Conservation (phyloP, 2,329 filamentous ascomycete genomes). For the Kalaharituber pfeilii region DNA sequence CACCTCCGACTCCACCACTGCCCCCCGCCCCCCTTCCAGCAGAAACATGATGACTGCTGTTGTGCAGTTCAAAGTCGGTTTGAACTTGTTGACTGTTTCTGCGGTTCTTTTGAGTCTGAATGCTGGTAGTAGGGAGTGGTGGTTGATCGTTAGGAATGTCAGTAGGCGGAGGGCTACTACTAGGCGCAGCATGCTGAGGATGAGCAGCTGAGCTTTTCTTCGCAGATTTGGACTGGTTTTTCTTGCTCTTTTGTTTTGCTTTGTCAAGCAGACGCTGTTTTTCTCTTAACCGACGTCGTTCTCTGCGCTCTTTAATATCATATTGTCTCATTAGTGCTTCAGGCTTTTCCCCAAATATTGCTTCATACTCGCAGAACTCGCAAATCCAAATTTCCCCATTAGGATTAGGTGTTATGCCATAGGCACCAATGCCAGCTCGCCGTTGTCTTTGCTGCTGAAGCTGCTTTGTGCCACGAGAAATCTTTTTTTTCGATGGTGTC, state of each 20-base stretch:
- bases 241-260: slow-evolving; percentile 76
- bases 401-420: slow-evolving; percentile 45
- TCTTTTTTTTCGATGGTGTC: slow-evolving; percentile 39
- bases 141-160: slow-evolving; percentile 21
- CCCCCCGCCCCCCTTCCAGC: slow-evolving; percentile 14
- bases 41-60: slow-evolving; percentile 15
- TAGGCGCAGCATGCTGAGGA: slow-evolving; percentile 23
- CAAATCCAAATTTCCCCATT: slow-evolving; percentile 78
- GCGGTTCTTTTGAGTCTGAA: slow-evolving; percentile 19
- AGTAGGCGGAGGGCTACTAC: slow-evolving; percentile 16
- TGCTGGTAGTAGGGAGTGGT: slow-evolving; percentile 18
- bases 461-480: slow-evolving; percentile 28
- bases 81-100: slow-evolving; percentile 20
- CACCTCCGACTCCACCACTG: slow-evolving; percentile 9
- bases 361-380: slow-evolving; percentile 95
- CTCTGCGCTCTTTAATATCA: slow-evolving; percentile 80
- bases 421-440: slow-evolving; percentile 51
- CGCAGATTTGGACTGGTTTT: slow-evolving; percentile 39
- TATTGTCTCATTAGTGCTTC: slow-evolving; percentile 75
- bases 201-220: slow-evolving; percentile 24
- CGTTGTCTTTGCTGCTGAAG: slow-evolving; percentile 25
- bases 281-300: slow-evolving; percentile 70
- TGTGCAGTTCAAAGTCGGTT: slow-evolving; percentile 13
- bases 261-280: slow-evolving; percentile 73
- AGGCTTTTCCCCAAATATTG: slow-evolving; percentile 78